Evolutionary conservation across 306 rosid species (phyloP).

Genomic region (Sphenostylis stenocarpa): DNA sequence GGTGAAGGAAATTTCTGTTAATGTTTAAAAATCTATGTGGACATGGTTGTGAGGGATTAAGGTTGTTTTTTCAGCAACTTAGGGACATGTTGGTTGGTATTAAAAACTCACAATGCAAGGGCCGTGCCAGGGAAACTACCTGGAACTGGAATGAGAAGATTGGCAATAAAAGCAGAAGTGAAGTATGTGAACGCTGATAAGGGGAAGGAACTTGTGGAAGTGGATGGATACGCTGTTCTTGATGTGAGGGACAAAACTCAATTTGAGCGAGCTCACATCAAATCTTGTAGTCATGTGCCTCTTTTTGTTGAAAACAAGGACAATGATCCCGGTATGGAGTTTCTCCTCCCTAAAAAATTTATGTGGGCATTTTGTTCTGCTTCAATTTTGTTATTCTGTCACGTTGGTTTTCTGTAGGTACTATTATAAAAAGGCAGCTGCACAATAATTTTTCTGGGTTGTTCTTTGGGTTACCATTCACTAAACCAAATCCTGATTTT

Average conservation of each 20-base stretch:
- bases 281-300: conserved; percentile 82
- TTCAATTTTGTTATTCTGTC: not conserved
- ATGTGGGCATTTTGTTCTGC: not conserved
- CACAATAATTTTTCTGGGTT: conserved; percentile 94
- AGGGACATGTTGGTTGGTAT: conserved; percentile 57
- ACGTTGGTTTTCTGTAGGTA: conserved; percentile 55
- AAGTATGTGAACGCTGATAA: conserved; percentile 70
- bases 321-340: conserved; percentile 66
- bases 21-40: conserved; percentile 26
- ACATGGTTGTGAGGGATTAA: conserved; percentile 41
- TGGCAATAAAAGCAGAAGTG: conserved; percentile 70
- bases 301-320: conserved; percentile 82
- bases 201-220: conserved; percentile 70
- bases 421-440: conserved; percentile 75
- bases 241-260: conserved; percentile 85
- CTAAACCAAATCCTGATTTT: conserved; percentile 81
- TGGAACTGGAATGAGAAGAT: conserved; percentile 30
- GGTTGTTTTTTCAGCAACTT: conserved; percentile 68
- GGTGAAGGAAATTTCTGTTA: conserved; percentile 9
- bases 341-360: not conserved
- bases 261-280: conserved; percentile 78
- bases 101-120: conserved; percentile 59
- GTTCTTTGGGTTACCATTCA: conserved; percentile 82
- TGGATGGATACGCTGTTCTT: conserved; percentile 64
- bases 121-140: conserved; percentile 44